A percentile compares a stretch with the other conserved stretches of the same genome.
phyloP scores from a whole-genome alignment of 768 basidiomycete genomes.

The Leccinellum rugosiceps region DNA sequence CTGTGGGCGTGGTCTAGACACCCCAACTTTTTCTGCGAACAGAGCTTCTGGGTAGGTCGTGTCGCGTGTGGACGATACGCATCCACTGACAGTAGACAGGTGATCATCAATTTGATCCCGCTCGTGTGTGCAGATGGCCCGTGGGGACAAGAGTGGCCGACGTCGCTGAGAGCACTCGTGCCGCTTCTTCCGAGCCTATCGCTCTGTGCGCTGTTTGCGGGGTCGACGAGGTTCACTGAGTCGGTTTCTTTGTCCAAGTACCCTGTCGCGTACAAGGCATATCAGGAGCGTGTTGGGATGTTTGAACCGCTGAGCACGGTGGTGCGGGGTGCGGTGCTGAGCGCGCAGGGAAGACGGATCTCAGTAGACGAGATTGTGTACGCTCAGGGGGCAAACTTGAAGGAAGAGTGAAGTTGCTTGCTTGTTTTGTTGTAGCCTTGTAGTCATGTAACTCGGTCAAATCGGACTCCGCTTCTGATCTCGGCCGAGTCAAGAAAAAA shows the following conservation, averaged over 20 bases:
- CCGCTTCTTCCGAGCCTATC: conserved; percentile 54
- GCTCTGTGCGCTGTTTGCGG: conserved; percentile 69
- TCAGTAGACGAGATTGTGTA: conserved; percentile 43
- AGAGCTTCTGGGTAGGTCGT: conserved; percentile 72
- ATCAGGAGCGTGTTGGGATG: conserved; percentile 79
- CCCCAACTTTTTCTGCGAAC: conserved; percentile 92
- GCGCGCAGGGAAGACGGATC: conserved; percentile 35
- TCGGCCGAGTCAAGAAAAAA: conserved; percentile 13
- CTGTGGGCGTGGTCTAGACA: conserved; percentile 87
- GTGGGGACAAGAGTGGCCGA: conserved; percentile 21
- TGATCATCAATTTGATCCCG: conserved; percentile 67
- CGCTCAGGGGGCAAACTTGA: conserved; percentile 31
- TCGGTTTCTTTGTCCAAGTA: conserved; percentile 75
- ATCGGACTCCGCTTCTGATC: background rate
- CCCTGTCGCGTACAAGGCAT: conserved; percentile 62
- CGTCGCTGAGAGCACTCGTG: conserved; percentile 28
- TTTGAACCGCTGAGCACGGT: conserved; percentile 54
- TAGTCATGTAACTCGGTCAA: conserved; percentile 8
- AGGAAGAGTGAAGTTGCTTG: conserved; percentile 15
- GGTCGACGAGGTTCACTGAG: conserved; percentile 80
- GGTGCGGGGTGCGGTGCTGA: conserved; percentile 41
- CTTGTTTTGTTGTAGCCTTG: background rate
- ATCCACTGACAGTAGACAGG: conserved; percentile 36
- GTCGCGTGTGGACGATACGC: background rate
- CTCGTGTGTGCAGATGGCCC: conserved; percentile 43